phyloP scores from a whole-genome alignment of 441 rosid species.

The Croton laevigatus region DNA sequence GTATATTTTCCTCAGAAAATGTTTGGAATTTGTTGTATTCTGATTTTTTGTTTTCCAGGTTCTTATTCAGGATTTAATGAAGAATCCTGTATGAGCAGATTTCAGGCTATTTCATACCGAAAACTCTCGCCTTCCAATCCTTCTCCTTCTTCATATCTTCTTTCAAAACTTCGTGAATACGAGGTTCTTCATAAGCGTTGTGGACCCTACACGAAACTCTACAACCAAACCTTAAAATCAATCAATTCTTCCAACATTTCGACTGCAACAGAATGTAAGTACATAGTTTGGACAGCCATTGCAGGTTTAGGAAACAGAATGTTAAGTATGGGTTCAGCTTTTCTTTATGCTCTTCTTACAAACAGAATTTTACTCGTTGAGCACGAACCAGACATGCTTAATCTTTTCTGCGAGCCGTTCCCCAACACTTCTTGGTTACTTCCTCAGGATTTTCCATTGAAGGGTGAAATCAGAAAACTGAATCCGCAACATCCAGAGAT shows the following conservation, averaged over 20 bases:
- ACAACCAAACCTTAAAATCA: conserved; percentile 43
- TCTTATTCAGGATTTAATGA: conserved; percentile 42
- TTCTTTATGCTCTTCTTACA: conserved; percentile 70
- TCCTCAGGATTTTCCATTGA: conserved; percentile 53
- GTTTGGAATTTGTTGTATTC: not conserved
- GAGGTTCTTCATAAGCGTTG: conserved; percentile 64
- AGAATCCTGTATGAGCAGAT: conserved; percentile 60
- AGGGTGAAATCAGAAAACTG: conserved; percentile 33
- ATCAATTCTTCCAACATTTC: conserved; percentile 34
- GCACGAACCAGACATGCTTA: conserved; percentile 57
- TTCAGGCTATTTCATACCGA: conserved; percentile 45
- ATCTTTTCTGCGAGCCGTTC: conserved; percentile 75
- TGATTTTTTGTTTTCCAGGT: not conserved
- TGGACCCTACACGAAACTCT: conserved; percentile 65
- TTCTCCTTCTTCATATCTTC: conserved; percentile 57
- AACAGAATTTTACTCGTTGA: conserved; percentile 68
- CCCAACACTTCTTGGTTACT: conserved; percentile 56
- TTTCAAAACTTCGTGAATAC: conserved; percentile 64
- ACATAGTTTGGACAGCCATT: conserved; percentile 65
- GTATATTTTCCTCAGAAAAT: not conserved
- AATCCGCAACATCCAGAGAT: conserved; percentile 40
- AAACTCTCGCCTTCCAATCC: conserved; percentile 53
- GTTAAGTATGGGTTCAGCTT: conserved; percentile 55
- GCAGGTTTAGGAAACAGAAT: conserved; percentile 85
- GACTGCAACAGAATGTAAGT: conserved; percentile 48